Evolutionary conservation across 768 basidiomycete species (phyloP).

Genomic region (Lentinus brumalis): DNA sequence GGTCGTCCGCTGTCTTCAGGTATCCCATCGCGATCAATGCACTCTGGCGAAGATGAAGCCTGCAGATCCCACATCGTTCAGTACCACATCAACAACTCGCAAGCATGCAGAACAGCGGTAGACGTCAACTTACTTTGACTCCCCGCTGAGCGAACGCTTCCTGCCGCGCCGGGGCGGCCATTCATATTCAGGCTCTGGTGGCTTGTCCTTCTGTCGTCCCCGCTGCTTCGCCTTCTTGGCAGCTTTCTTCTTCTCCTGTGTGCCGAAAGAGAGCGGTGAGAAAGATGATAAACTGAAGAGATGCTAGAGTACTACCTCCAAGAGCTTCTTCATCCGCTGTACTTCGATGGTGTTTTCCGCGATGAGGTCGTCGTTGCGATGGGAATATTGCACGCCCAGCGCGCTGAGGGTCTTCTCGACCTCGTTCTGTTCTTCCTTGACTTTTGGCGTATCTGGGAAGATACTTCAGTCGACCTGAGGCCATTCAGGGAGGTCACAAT

Average conservation of each 20-base stretch:
- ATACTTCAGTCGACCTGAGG: background rate
- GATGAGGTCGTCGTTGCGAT: conserved; percentile 73
- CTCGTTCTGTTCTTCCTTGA: conserved; percentile 42
- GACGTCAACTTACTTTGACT: conserved; percentile 46
- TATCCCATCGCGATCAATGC: conserved; percentile 66
- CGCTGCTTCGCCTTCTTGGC: conserved; percentile 20
- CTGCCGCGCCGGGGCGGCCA: conserved; percentile 75
- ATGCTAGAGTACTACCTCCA: conserved; percentile 40
- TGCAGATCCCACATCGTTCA: conserved; percentile 25
- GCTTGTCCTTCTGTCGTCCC: conserved; percentile 18
- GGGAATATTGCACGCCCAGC: conserved; percentile 71
- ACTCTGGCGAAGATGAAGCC: conserved; percentile 54
- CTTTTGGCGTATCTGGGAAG: conserved; percentile 37
- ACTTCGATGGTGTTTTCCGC: conserved; percentile 69
- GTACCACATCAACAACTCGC: background rate
- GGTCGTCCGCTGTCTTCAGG: conserved; percentile 52
- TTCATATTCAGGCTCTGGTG: conserved; percentile 50
- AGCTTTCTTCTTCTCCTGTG: conserved; percentile 26
- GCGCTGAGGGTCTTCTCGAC: conserved; percentile 57
- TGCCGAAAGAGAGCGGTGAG: too few relatives aligned
- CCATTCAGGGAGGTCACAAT: background rate
- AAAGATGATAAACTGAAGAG: too few relatives aligned
- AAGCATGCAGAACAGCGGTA: too few relatives aligned
- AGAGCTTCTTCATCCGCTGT: conserved; percentile 54
- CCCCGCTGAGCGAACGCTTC: conserved; percentile 44